A percentile compares a stretch with the other conserved stretches of the same genome.
Conservation (phyloP, 208 protist genomes). For the Angomonas desouzai region DNA sequence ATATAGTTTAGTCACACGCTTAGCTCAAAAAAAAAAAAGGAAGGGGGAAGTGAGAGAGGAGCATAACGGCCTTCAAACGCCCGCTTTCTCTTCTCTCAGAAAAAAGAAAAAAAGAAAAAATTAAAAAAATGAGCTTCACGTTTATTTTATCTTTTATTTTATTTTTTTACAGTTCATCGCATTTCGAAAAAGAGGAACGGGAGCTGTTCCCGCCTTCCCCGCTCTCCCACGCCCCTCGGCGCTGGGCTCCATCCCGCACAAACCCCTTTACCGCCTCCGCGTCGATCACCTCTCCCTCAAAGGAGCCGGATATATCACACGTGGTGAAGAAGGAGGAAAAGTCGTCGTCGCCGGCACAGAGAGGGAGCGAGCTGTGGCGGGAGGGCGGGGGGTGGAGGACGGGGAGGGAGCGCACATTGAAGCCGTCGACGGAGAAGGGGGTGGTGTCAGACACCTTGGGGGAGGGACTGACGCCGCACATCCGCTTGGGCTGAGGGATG, state of each 20-base stretch:
- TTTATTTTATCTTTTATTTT: too few relatives aligned
- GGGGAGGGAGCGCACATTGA: constrained; percentile 3
- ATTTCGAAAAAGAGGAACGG: background rate
- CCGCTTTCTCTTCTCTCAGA: background rate
- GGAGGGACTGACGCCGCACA: background rate
- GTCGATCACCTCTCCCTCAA: background rate
- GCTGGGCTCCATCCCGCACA: background rate
- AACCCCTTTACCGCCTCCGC: background rate
- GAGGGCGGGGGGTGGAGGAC: background rate
- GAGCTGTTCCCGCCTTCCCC: background rate
- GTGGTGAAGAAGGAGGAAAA: constrained; percentile 6
- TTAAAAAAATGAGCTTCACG: constrained; percentile 17
- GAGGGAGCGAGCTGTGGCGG: background rate
- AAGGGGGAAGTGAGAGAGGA: too few relatives aligned
- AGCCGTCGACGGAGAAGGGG: background rate
- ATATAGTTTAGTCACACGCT: background rate
- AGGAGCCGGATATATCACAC: constrained; percentile 1
- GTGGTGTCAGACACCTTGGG: background rate
- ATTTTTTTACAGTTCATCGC: background rate
- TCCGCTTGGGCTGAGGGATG: background rate
- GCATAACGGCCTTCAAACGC: too few relatives aligned
- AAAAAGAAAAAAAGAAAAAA: constrained; percentile 16
- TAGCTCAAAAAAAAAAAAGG: background rate
- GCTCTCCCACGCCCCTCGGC: background rate
- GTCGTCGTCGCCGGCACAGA: background rate